A percentile compares a stretch with the other conserved stretches of the same genome.
These are phyloP conservation scores for Pseudognaphalium luteoalbum DNA, from an alignment of 129 eudicot species.

Conservation along the genomic window DNA sequence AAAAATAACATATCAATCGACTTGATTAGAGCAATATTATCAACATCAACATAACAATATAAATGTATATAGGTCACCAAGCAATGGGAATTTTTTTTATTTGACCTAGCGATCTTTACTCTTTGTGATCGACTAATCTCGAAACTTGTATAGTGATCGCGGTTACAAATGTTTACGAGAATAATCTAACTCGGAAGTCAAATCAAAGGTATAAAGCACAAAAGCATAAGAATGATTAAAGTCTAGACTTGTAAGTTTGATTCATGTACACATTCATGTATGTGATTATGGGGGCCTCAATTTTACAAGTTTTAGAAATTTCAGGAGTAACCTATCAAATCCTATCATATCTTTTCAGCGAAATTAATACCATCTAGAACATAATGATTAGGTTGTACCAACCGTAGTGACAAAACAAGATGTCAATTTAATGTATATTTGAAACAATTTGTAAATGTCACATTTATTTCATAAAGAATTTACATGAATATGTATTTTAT, in stretches of 20 bases:
- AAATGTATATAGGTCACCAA: too few species aligned
- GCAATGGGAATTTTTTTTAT: too few species aligned
- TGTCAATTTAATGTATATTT: background rate
- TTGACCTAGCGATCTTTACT: too few species aligned
- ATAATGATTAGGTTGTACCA: slow-evolving; percentile 30
- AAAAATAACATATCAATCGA: background rate
- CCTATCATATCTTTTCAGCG: slow-evolving; percentile 16
- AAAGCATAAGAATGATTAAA: background rate
- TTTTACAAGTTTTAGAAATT: background rate
- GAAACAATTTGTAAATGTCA: background rate
- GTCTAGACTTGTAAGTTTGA: background rate
- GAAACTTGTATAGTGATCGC: too few species aligned
- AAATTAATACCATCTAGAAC: slow-evolving; percentile 6
- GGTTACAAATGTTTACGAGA: background rate
- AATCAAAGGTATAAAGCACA: background rate
- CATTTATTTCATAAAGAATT: background rate
- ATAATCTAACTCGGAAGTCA: too few species aligned
- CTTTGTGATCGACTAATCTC: too few species aligned
- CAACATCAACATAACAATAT: too few species aligned
- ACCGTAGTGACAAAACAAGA: slow-evolving; percentile 9
- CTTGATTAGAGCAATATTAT: background rate
- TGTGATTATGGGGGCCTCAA: background rate
- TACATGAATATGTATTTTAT: background rate
- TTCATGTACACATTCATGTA: background rate
- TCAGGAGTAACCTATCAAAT: slow-evolving; percentile 10